Evolutionary conservation across 2,329 filamentous ascomycete species (phyloP), one percentile per base, ranked within the genome.

Genomic region (Hymenoscyphus scutula): DNA sequence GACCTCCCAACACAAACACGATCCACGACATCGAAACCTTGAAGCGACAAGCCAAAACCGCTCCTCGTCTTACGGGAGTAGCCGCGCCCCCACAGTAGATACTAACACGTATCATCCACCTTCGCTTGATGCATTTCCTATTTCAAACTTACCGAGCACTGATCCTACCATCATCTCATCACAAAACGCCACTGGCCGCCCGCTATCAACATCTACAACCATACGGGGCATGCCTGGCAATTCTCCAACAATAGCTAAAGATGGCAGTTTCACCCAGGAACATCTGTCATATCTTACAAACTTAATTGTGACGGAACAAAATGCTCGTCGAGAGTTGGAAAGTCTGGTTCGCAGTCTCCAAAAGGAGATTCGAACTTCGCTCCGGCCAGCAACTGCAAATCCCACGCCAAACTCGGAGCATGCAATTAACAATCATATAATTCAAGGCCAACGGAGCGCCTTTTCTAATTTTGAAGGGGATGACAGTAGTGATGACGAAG

Each of bases 301-400:
- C 17, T 77, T 87, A 61, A 76, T 88, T 29, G 78, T 85, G 62
- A 77, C 79, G 1, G 86, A 89, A 71, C 83, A 84, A 29, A 78
- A 79, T 0, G 82, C 82, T 5, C 79, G 86, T 5, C 77, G 81
- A 61, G 76, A 79, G 3, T 78, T 89, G 4, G 86, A 88, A 71
- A 75, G 77, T 1, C 79, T 86, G 62, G 83, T 88, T 34, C 81
- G 77, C 61, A 80, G 77, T 51, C 76, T 89, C 5, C 69, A 73
- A 55, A 64, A 65, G 7, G 69, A 71, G 61, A 51, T 74, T n/a
- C 54, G 64, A 23, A 57, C 63, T 5, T n/a, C n/a, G n/a, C 34
- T 64, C 4, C 32, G 53, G 23, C 62, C 53, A 25, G 53, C 29
- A 11, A 38, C 54, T 1, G 60, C 67, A 19, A 68, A 68, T 59